Conservation (phyloP, 2,329 filamentous ascomycete species). For the Fusarium goolgardi region DNA sequence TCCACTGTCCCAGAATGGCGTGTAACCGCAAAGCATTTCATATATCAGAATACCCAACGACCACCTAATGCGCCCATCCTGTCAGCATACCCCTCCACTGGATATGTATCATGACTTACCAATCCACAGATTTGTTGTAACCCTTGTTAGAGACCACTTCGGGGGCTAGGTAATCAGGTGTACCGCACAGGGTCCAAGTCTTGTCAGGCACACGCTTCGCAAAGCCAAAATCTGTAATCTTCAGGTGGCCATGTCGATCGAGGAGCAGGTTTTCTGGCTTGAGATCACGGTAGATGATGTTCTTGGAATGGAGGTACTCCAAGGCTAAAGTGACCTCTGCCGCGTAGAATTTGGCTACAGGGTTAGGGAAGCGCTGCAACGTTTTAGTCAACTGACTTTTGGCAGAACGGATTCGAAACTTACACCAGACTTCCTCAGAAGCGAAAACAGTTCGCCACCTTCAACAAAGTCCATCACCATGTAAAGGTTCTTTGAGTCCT, state of each 20-base stretch:
- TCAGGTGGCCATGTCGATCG: constrained; percentile 92
- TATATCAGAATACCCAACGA: constrained; percentile 98
- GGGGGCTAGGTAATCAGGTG: constrained; percentile 95
- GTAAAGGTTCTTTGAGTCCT: constrained; percentile 94
- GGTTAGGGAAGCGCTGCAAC: constrained; percentile 91
- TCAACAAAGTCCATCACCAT: constrained; percentile 99
- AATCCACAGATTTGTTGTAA: constrained; percentile 99
- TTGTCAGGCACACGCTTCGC: constrained; percentile 98
- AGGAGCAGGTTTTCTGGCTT: constrained; percentile 95
- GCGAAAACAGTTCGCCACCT: constrained; percentile 94
- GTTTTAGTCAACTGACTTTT: constrained; percentile 11
- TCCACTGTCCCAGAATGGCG: constrained; percentile 97
- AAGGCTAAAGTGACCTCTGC: constrained; percentile 95
- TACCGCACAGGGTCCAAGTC: constrained; percentile 98
- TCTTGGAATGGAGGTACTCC: constrained; percentile 92
- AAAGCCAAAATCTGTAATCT: constrained; percentile 98
- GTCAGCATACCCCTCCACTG: constrained; percentile 12
- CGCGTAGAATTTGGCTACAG: constrained; percentile 98
- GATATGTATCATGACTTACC: constrained; percentile 68
- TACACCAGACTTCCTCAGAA: constrained; percentile 92
- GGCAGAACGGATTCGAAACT: constrained; percentile 47
- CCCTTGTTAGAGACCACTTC: constrained; percentile 99
- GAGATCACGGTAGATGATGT: constrained; percentile 97
- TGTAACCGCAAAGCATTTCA: constrained; percentile 99
- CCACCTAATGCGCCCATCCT: constrained; percentile 75